phyloP scores from a whole-genome alignment of 1,284 basidiomycete genomes.

The Ganoderma multipileum region DNA sequence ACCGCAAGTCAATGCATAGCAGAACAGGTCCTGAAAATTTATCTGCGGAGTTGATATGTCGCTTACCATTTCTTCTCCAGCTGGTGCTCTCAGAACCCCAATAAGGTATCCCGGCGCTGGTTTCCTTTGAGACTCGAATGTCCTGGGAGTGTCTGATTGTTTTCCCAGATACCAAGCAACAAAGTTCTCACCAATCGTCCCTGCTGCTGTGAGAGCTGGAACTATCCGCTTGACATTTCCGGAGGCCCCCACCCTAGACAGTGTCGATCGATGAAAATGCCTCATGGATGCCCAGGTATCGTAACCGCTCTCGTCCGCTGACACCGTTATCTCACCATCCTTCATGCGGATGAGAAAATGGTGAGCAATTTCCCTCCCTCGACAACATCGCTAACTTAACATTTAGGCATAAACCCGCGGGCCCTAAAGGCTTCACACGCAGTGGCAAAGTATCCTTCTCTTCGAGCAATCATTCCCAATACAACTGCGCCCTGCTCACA shows the following conservation, averaged over 20 bases:
- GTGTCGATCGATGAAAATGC: constrained; percentile 17
- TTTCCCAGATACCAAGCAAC: constrained; percentile 2
- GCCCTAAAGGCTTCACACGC: constrained; percentile 21
- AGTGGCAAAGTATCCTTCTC: constrained; percentile 1
- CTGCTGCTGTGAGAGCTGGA: constrained; percentile 17
- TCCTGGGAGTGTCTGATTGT: background rate
- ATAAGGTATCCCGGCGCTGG: background rate
- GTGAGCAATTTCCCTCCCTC: background rate
- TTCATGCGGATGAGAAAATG: constrained; percentile 15
- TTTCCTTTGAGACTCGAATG: background rate
- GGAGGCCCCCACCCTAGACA: constrained; percentile 23
- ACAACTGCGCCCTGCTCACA: background rate
- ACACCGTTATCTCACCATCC: constrained; percentile 8
- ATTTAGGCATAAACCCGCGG: constrained; percentile 29
- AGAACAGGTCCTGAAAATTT: background rate
- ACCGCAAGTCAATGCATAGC: background rate
- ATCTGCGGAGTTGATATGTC: background rate
- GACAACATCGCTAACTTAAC: constrained; percentile 22
- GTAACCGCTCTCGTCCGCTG: constrained; percentile 13
- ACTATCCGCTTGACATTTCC: constrained; percentile 12
- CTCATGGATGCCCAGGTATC: constrained; percentile 6
- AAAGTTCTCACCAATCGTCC: background rate
- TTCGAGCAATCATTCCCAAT: constrained; percentile 10
- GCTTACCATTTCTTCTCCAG: background rate
- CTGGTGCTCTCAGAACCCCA: constrained; percentile 2